A percentile compares a stretch with the other conserved stretches of the same genome.
Conservation (phyloP, 768 basidiomycete genomes). For the Tulasnella sp. region DNA sequence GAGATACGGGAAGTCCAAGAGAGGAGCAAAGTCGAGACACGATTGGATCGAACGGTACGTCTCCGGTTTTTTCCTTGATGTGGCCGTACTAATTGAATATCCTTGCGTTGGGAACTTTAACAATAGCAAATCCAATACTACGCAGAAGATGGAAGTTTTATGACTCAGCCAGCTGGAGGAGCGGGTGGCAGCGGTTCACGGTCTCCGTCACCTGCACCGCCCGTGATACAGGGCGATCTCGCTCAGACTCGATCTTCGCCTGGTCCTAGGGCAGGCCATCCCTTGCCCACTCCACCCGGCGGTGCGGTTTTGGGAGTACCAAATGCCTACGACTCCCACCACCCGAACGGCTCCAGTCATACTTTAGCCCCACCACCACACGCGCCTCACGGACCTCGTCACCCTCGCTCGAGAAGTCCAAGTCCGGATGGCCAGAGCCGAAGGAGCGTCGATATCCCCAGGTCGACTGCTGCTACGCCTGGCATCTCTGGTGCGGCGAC, state of each 20-base stretch:
- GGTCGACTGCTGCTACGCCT: not conserved
- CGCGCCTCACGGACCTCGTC: slow-evolving; percentile 65
- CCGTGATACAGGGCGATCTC: slow-evolving; percentile 7
- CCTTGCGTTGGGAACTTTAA: not conserved
- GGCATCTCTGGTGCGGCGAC: not conserved
- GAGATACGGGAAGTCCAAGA: slow-evolving; percentile 57
- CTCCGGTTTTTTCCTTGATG: not conserved
- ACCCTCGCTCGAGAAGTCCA: slow-evolving; percentile 23
- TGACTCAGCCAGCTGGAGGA: slow-evolving; percentile 9
- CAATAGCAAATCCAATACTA: slow-evolving; percentile 25
- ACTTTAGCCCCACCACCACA: slow-evolving; percentile 51
- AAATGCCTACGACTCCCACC: not conserved
- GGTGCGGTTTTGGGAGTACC: not conserved
- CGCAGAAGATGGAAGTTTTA: slow-evolving; percentile 25
- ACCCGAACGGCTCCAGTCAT: slow-evolving; percentile 22
- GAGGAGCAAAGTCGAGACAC: slow-evolving; percentile 57
- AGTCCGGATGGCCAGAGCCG: not conserved
- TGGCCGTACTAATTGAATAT: not conserved
- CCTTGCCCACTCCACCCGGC: slow-evolving; percentile 29
- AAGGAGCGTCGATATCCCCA: not conserved
- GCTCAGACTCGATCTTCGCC: not conserved
- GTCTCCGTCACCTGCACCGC: slow-evolving; percentile 30
- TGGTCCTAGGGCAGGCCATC: slow-evolving; percentile 32
- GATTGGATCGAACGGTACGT: slow-evolving; percentile 60
- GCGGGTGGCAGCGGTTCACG: slow-evolving; percentile 26